These are phyloP conservation scores for Alternaria sp. DNA, from an alignment of 2,329 filamentous ascomycete species.

Conservation along the genomic window DNA sequence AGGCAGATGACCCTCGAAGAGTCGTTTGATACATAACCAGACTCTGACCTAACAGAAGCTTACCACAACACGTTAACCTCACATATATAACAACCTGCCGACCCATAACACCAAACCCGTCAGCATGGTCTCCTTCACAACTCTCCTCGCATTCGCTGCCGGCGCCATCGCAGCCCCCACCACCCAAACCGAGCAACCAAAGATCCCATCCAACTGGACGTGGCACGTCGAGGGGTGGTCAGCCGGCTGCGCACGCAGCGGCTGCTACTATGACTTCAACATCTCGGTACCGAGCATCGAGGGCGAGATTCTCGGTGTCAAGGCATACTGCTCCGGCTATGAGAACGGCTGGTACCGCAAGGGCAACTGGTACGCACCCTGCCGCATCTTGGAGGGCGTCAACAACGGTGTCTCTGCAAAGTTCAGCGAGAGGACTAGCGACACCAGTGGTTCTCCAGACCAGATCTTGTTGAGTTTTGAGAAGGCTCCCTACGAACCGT, in stretches of 20 bases:
- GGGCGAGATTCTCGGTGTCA: background rate
- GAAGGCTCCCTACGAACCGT: background rate
- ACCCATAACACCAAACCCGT: background rate
- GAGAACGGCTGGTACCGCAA: background rate
- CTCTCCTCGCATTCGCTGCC: background rate
- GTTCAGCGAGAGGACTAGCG: background rate
- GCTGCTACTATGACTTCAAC: background rate
- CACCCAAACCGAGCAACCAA: background rate
- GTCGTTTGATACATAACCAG: background rate
- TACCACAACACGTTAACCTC: background rate
- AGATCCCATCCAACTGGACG: background rate
- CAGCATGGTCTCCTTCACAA: constrained; percentile 1
- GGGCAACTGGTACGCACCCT: background rate
- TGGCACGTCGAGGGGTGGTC: background rate
- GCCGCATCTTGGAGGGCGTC: background rate
- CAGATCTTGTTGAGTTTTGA: background rate
- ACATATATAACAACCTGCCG: background rate
- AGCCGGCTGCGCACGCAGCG: background rate
- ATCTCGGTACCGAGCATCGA: background rate
- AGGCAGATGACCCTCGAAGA: background rate
- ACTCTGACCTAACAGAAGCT: background rate
- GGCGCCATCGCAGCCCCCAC: background rate
- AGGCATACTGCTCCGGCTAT: background rate
- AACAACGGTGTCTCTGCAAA: background rate
- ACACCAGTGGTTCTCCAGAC: background rate